phyloP scores from a whole-genome alignment of 768 basidiomycete genomes.

The Tulasnella sp. region DNA sequence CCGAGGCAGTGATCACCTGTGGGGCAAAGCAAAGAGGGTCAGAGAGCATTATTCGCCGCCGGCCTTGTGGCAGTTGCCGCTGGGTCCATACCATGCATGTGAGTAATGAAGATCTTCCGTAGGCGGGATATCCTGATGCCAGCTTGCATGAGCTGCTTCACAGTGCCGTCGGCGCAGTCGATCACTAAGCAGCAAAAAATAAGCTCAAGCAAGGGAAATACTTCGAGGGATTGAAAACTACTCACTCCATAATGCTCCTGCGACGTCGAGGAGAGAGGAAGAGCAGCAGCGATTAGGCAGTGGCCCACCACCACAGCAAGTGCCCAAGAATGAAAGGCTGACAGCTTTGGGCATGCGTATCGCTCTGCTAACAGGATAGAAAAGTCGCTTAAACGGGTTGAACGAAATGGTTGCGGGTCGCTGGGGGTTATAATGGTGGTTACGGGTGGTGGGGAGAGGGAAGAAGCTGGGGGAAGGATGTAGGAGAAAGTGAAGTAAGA shows the following conservation, averaged over 20 bases:
- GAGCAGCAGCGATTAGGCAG: slow-evolving; percentile 70
- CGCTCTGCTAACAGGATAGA: neutral
- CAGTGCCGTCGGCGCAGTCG: slow-evolving; percentile 79
- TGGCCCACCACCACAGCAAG: slow-evolving; percentile 73
- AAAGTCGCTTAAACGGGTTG: neutral
- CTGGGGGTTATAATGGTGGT: neutral
- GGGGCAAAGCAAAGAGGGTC: slow-evolving; percentile 2
- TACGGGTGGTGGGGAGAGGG: neutral
- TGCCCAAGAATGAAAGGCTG: slow-evolving; percentile 68
- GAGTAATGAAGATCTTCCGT: slow-evolving; percentile 73
- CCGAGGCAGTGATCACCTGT: slow-evolving; percentile 73
- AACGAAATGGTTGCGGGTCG: neutral
- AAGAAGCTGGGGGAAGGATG: neutral
- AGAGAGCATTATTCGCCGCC: neutral
- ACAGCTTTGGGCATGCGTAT: slow-evolving; percentile 34
- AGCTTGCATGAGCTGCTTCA: slow-evolving; percentile 53
- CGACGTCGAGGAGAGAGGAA: slow-evolving; percentile 59
- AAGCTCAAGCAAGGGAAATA: neutral
- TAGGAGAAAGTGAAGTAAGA: neutral
- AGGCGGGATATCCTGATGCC: slow-evolving; percentile 42
- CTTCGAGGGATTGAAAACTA: slow-evolving; percentile 18
- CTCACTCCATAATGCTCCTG: slow-evolving; percentile 65
- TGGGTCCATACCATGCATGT: slow-evolving; percentile 65
- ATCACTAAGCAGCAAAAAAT: slow-evolving; percentile 50
- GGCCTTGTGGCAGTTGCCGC: neutral